Evolutionary conservation across 2,329 filamentous ascomycete genomes (phyloP), one percentile per base, ranked within the genome.

Genomic region (Coccinonectria pachysandricola): DNA sequence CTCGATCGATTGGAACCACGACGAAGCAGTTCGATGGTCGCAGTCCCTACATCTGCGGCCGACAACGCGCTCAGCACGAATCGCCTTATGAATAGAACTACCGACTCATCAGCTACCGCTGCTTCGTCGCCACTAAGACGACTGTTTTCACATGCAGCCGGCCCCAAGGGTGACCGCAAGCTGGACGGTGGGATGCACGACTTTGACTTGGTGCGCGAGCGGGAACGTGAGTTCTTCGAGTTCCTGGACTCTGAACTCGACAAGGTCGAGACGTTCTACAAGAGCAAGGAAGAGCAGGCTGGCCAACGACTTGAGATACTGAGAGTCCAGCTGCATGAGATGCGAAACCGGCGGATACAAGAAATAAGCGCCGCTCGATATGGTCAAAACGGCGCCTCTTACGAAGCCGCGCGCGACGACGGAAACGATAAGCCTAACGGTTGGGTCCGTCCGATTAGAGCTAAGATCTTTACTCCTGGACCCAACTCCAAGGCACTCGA

Each of bases 201-300:
- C 13, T 48, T 69, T 14, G 68, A 75, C 21, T 68, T 83, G 19
- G 65, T 92, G 4, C 79, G 82, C 22, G 64, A 76, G 30, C 70
- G 75, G 11, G 78, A 93, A 52, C 70, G 68, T n/a, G 83, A 94
- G 9, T 96, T 98, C 49, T 88, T 87, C 52, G 57, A 64, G 0
- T 98, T 91, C 46, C 62, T 98, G 27, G 84, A 95, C 42, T 62
- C 61, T 7, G 81, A 98, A 56, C 62, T 98, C 9, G 67, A 77
- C n/a, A 98, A 96, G 56, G 84, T 98, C 8, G 87, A 98, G 49
- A 58, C 64, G 0, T 98, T 98, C 48, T 96, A 96, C 60, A 76
- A 73, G 42, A 60, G 73, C 40, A 95, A 95, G 49, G 91, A 98
- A 49, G 70, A 82, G 15, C 84, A 95, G 49, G 84, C 88, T 0